These are phyloP conservation scores for Alternaria sp. DNA, from an alignment of 2,329 filamentous ascomycete species.

Conservation along the genomic window DNA sequence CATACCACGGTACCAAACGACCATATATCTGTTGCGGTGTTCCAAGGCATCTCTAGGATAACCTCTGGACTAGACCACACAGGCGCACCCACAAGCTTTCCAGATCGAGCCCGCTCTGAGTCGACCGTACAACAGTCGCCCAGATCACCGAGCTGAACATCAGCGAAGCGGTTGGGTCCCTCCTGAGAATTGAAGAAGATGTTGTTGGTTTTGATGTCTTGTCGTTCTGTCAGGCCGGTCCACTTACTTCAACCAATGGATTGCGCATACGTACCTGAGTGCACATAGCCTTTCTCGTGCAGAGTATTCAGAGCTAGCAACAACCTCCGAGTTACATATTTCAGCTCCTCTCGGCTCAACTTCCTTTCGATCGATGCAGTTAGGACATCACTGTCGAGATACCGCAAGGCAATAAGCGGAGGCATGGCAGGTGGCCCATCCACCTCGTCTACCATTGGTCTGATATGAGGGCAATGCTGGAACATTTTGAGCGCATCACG, in stretches of 20 bases:
- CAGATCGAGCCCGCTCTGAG: slow-evolving; percentile 27
- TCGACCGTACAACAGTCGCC: slow-evolving; percentile 35
- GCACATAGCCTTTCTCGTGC: not conserved
- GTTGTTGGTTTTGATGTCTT: slow-evolving; percentile 48
- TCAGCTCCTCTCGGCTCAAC: not conserved
- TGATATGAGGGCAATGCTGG: not conserved
- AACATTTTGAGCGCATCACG: not conserved
- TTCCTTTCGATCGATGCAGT: not conserved
- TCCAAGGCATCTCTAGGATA: slow-evolving; percentile 37
- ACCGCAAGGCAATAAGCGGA: not conserved
- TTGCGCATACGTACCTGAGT: not conserved
- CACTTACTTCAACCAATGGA: not conserved
- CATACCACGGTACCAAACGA: slow-evolving; percentile 48
- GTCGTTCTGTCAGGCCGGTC: not conserved
- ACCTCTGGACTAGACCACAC: slow-evolving; percentile 50
- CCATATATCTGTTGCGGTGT: slow-evolving; percentile 50
- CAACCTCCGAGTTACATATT: not conserved
- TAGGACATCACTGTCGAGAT: not conserved
- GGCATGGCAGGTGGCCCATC: not conserved
- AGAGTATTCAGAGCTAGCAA: not conserved
- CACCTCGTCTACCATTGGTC: not conserved
- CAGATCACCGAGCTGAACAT: slow-evolving; percentile 45
- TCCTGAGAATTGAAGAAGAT: slow-evolving; percentile 45
- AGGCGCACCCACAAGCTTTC: slow-evolving; percentile 42
- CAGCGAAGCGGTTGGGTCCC: slow-evolving; percentile 38